Evolutionary conservation across 805 yeast species (phyloP).

Genomic region (Scheffersomyces amazonensis): DNA sequence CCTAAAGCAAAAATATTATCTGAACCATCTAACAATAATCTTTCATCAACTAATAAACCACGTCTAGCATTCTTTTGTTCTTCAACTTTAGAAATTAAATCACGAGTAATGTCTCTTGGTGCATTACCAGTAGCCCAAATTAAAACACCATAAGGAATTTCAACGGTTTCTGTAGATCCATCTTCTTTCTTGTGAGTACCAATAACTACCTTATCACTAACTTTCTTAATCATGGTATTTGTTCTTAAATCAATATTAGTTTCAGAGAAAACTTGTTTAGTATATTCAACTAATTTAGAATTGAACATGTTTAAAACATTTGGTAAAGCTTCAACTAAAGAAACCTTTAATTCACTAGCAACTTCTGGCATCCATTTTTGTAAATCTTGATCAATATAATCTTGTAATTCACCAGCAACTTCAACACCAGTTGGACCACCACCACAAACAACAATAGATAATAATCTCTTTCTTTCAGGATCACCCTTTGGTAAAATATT

Average conservation of each 20-base stretch:
- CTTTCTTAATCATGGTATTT: constrained; percentile 86
- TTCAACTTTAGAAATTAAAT: constrained; percentile 65
- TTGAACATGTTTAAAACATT: constrained; percentile 78
- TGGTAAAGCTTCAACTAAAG: constrained; percentile 88
- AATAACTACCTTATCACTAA: constrained; percentile 64
- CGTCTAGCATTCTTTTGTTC: constrained; percentile 84
- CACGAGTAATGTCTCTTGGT: constrained; percentile 70
- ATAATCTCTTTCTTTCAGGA: constrained; percentile 78
- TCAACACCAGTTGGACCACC: constrained; percentile 99
- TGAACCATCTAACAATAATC: constrained; percentile 78
- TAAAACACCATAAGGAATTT: constrained; percentile 84
- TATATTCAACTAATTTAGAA: constrained; percentile 67
- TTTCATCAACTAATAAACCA: constrained; percentile 84
- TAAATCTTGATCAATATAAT: constrained; percentile 89
- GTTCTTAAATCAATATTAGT: constrained; percentile 72
- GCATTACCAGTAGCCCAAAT: constrained; percentile 99
- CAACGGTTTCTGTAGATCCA: constrained; percentile 58
- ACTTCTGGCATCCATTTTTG: constrained; percentile 85
- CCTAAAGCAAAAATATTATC: constrained; percentile 85
- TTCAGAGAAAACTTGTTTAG: constrained; percentile 69
- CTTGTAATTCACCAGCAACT: constrained; percentile 94
- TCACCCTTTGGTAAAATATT: constrained; percentile 70
- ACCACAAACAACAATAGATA: constrained; percentile 90
- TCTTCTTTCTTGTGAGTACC: constrained; percentile 67
- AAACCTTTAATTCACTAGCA: constrained; percentile 75